A percentile compares a stretch with the other conserved stretches of the same genome.
These are phyloP conservation scores for Spiromastix sp. DNA, from an alignment of 2,329 filamentous ascomycete genomes.

Conservation along the genomic window DNA sequence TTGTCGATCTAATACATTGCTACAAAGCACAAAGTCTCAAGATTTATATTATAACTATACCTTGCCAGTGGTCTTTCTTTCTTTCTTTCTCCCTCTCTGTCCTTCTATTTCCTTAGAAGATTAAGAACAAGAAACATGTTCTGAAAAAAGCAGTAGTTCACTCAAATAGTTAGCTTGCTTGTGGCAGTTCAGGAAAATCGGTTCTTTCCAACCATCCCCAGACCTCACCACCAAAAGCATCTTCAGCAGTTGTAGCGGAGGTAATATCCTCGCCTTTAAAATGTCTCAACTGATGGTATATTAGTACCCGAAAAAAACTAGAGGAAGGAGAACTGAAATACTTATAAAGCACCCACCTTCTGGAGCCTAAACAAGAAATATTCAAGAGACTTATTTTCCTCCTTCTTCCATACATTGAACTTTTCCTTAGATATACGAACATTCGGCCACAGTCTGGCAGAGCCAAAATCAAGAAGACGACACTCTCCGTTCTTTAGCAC, in stretches of 20 bases:
- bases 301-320: slow-evolving; percentile 2
- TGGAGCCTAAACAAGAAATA: slow-evolving; percentile 5
- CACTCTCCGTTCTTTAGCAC: not conserved
- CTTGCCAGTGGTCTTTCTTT: no score
- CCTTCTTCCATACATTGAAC: not conserved
- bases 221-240: slow-evolving; percentile 5
- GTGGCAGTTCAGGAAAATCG: no score
- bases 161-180: no score
- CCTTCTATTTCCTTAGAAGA: no score
- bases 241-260: not conserved
- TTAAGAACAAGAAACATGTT: no score
- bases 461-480: slow-evolving; percentile 4
- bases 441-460: slow-evolving; percentile 4
- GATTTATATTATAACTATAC: no score
- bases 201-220: no score
- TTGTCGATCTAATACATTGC: no score
- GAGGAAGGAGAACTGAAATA: no score
- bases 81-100: no score
- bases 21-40: no score
- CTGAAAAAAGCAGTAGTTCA: no score
- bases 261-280: slow-evolving; percentile 3
- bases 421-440: slow-evolving; percentile 1
- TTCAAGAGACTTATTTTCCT: slow-evolving; percentile 2
- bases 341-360: slow-evolving; percentile 5
- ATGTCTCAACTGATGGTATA: slow-evolving; percentile 3